These are phyloP conservation scores for Fomitopsis betulina DNA, from an alignment of 1,284 basidiomycete species.

Conservation along the genomic window DNA sequence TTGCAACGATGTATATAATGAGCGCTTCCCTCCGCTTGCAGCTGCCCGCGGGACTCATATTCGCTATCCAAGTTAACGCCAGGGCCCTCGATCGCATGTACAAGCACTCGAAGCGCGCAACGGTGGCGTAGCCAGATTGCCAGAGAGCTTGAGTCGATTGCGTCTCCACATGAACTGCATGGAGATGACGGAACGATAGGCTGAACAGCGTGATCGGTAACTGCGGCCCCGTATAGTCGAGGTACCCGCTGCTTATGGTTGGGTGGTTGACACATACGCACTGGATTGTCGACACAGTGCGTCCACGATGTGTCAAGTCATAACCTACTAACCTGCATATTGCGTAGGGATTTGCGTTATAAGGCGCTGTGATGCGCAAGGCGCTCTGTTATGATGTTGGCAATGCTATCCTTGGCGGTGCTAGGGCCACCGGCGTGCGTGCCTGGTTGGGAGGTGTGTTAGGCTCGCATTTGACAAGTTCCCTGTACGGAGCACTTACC, in stretches of 20 bases:
- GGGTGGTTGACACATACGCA: conserved; percentile 63
- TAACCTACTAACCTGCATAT: not conserved
- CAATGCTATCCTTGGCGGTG: conserved; percentile 53
- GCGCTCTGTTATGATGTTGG: conserved; percentile 60
- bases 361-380: conserved; percentile 54
- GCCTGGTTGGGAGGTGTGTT: not conserved
- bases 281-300: conserved; percentile 66
- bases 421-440: conserved; percentile 62
- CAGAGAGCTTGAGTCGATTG: conserved; percentile 41
- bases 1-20: conserved; percentile 44
- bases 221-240: conserved; percentile 52
- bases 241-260: conserved; percentile 52
- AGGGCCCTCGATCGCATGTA: conserved; percentile 52
- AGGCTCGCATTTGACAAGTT: not conserved
- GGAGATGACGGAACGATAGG: not conserved
- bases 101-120: conserved; percentile 43
- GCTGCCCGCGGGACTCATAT: conserved; percentile 30
- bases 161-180: not conserved
- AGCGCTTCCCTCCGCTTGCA: conserved; percentile 15
- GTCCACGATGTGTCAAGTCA: not conserved
- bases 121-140: conserved; percentile 50
- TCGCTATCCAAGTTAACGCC: conserved; percentile 54
- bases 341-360: conserved; percentile 46
- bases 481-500: conserved; percentile 35
- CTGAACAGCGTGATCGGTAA: conserved; percentile 33